Evolutionary conservation across 805 yeast species (phyloP).

Genomic region (Metschnikowia bowlesiae): DNA sequence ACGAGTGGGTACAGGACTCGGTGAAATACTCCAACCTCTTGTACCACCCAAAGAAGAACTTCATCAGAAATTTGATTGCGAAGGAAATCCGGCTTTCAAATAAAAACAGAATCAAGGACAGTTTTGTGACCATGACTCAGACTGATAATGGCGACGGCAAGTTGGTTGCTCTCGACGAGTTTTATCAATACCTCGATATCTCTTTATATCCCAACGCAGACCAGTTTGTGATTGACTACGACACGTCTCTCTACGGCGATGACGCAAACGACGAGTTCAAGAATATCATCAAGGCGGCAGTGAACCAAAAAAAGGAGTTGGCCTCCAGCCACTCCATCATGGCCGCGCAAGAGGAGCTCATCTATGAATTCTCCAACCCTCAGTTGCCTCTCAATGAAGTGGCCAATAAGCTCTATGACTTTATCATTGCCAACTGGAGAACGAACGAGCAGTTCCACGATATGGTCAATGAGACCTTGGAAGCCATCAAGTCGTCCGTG

Average conservation of each 20-base stretch:
- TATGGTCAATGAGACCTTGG: slow-evolving; percentile 28
- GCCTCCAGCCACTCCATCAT: slow-evolving; percentile 17
- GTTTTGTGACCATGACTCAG: slow-evolving; percentile 44
- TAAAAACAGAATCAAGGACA: slow-evolving; percentile 61
- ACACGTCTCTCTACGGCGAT: slow-evolving; percentile 31
- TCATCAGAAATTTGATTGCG: slow-evolving; percentile 72
- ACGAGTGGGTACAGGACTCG: slow-evolving; percentile 77
- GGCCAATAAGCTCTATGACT: slow-evolving; percentile 38
- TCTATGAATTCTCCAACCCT: slow-evolving; percentile 32
- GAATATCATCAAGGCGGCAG: slow-evolving; percentile 23
- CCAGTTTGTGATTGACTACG: slow-evolving; percentile 31
- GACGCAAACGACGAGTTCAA: slow-evolving; percentile 21
- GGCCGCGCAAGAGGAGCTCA: slow-evolving; percentile 37
- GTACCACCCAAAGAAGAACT: slow-evolving; percentile 69
- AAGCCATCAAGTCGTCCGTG: slow-evolving; percentile 20
- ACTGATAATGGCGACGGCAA: slow-evolving; percentile 17
- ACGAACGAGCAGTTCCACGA: slow-evolving; percentile 34
- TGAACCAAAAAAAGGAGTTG: slow-evolving; percentile 22
- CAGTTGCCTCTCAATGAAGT: slow-evolving; percentile 34
- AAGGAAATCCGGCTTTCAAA: slow-evolving; percentile 85
- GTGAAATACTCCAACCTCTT: slow-evolving; percentile 38
- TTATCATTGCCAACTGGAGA: slow-evolving; percentile 38
- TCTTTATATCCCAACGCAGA: slow-evolving; percentile 29
- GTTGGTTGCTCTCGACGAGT: slow-evolving; percentile 29
- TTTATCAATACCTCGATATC: slow-evolving; percentile 36